Percentiles rank a stretch among this genome's conserved stretches.
These are phyloP conservation scores for Erythrobasidium hasegawianum DNA, from an alignment of 1,284 basidiomycete species.

Conservation along the genomic window DNA sequence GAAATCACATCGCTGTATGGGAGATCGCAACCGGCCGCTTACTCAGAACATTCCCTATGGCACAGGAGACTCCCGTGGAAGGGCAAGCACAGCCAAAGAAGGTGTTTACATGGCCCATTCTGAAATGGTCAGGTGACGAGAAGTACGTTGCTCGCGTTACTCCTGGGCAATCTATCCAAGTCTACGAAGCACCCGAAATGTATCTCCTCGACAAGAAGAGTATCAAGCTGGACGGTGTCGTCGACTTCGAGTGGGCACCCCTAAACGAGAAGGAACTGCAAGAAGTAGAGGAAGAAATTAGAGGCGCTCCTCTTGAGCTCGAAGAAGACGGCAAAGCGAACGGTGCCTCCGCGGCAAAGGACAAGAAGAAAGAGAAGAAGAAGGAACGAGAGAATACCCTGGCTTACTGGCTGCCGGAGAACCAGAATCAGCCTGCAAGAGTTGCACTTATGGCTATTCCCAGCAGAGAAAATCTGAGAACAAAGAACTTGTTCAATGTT, in stretches of 20 bases:
- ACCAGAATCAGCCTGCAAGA: conserved; percentile 89
- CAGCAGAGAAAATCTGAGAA: conserved; percentile 74
- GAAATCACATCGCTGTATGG: conserved; percentile 96
- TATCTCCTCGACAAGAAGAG: conserved; percentile 93
- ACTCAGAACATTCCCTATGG: conserved; percentile 84
- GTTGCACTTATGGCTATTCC: conserved; percentile 91
- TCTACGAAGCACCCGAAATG: conserved; percentile 94
- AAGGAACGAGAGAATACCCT: conserved; percentile 83
- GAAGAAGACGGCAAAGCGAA: conserved; percentile 3
- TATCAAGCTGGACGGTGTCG: conserved; percentile 94
- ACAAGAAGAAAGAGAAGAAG: conserved; percentile 46
- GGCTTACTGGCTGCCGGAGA: conserved; percentile 97
- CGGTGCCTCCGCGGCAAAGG: conserved; percentile 12
- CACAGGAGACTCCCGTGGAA: conserved; percentile 42
- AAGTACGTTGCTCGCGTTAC: conserved; percentile 86
- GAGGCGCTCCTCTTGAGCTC: conserved; percentile 8
- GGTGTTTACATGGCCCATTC: conserved; percentile 76
- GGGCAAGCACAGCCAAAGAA: conserved; percentile 60
- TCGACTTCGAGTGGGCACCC: conserved; percentile 99
- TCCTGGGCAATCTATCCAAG: conserved; percentile 86
- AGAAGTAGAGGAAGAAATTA: conserved; percentile 32
- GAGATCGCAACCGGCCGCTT: conserved; percentile 90
- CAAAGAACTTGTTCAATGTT: conserved; percentile 98
- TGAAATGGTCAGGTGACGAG: conserved; percentile 99
- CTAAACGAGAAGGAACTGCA: conserved; percentile 68